Evolutionary conservation across 2,329 filamentous ascomycete species (phyloP).

Genomic region (Parastagonospora avenae): DNA sequence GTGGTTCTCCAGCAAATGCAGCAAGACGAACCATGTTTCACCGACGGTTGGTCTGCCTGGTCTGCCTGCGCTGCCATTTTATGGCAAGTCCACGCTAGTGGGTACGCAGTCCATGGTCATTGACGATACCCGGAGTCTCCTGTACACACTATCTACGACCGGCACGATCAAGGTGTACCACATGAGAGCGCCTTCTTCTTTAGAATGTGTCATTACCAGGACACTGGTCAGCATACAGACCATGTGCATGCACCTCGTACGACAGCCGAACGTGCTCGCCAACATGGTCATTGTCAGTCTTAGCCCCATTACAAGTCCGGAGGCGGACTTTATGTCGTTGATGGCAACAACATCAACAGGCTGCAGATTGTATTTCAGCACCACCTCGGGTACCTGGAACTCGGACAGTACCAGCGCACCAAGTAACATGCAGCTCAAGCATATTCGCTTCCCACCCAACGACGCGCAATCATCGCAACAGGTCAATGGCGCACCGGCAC

Average conservation of each 20-base stretch:
- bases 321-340: slow-evolving; percentile 83
- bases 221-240: slow-evolving; percentile 60
- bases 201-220: slow-evolving; percentile 62
- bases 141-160: slow-evolving; percentile 87
- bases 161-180: slow-evolving; percentile 93
- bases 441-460: slow-evolving; percentile 88
- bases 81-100: slow-evolving; percentile 54
- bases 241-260: slow-evolving; percentile 85
- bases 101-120: slow-evolving; percentile 79
- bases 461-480: slow-evolving; percentile 26
- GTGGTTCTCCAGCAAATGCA: slow-evolving; percentile 90
- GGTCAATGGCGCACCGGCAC: slow-evolving; percentile 32
- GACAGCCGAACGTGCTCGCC: slow-evolving; percentile 69
- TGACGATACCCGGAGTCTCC: slow-evolving; percentile 83
- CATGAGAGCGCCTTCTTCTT: slow-evolving; percentile 66
- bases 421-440: slow-evolving; percentile 96
- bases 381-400: slow-evolving; percentile 75
- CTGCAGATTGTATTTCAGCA: slow-evolving; percentile 89
- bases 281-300: slow-evolving; percentile 80
- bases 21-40: slow-evolving; percentile 86
- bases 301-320: slow-evolving; percentile 77
- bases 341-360: slow-evolving; percentile 91
- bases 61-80: slow-evolving; percentile 53
- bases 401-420: slow-evolving; percentile 70
- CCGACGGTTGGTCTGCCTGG: slow-evolving; percentile 71